Evolutionary conservation across 2,329 filamentous ascomycete genomes (phyloP).

Genomic region (Hypoxylon sp.): DNA sequence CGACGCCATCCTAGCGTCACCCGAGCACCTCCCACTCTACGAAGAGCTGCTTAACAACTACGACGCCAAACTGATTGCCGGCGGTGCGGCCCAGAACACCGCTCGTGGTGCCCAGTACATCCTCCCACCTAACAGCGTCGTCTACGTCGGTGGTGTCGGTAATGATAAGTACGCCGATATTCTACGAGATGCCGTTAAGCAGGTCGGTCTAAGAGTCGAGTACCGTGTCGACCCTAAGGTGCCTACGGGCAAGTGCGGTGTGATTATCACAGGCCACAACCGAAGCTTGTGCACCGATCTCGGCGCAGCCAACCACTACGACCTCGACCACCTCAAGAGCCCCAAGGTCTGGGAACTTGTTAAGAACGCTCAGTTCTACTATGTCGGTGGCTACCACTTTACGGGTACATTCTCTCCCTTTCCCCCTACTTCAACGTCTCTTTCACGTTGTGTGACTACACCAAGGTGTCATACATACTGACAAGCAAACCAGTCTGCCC

Average conservation of each 20-base stretch:
- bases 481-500: constrained; percentile 76
- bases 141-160: constrained; percentile 94
- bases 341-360: constrained; percentile 93
- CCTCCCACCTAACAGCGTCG: constrained; percentile 87
- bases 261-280: constrained; percentile 97
- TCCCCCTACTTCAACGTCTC: neutral
- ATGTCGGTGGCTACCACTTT: constrained; percentile 96
- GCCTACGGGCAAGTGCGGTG: constrained; percentile 94
- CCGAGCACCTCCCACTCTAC: constrained; percentile 90
- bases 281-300: constrained; percentile 95
- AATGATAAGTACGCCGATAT: constrained; percentile 96
- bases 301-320: constrained; percentile 97
- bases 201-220: constrained; percentile 91
- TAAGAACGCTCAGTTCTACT: constrained; percentile 89
- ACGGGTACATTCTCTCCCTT: constrained; percentile 65
- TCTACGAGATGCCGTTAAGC: constrained; percentile 86
- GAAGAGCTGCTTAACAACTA: constrained; percentile 94
- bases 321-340: constrained; percentile 91
- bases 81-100: constrained; percentile 97
- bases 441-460: neutral
- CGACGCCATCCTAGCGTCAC: constrained; percentile 96
- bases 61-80: constrained; percentile 94
- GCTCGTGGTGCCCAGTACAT: constrained; percentile 97
- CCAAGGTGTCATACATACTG: neutral
- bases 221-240: constrained; percentile 90